Conservation (phyloP, 1,139 yeast genomes). For the Scheffersomyces parashehatae region DNA sequence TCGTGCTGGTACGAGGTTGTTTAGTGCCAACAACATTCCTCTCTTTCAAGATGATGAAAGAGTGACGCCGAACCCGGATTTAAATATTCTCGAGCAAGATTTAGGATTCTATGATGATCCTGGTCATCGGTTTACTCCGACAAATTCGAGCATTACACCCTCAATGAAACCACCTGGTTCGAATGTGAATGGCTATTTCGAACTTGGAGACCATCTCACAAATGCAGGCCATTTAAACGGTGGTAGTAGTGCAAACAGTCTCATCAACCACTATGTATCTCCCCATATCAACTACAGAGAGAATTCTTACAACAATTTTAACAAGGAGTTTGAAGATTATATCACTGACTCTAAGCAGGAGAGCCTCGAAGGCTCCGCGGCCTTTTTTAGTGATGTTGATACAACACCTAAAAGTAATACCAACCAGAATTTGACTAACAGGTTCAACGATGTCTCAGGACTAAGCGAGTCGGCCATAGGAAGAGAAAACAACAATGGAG, state of each 20-base stretch:
- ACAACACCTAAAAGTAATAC: neutral
- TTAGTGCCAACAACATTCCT: slow-evolving; percentile 1
- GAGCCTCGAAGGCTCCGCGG: neutral
- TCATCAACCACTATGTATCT: slow-evolving; percentile 6
- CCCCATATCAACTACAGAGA: slow-evolving; percentile 11
- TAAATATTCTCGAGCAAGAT: slow-evolving; percentile 22
- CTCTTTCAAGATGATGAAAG: slow-evolving; percentile 5
- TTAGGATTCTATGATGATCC: slow-evolving; percentile 13
- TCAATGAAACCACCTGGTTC: slow-evolving; percentile 44
- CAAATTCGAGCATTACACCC: slow-evolving; percentile 32
- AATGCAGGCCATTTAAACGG: slow-evolving; percentile 4
- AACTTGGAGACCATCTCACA: slow-evolving; percentile 8
- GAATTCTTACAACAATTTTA: slow-evolving; percentile 8
- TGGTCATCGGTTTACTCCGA: slow-evolving; percentile 11
- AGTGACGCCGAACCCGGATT: slow-evolving; percentile 5
- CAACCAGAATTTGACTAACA: neutral
- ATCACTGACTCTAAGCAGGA: slow-evolving; percentile 4
- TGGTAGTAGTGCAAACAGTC: slow-evolving; percentile 5
- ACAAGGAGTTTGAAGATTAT: slow-evolving; percentile 8
- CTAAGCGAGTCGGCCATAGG: too few relatives aligned
- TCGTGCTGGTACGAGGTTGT: neutral
- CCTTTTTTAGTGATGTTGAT: too few relatives aligned
- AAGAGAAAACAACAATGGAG: neutral
- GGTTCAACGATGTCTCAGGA: neutral
- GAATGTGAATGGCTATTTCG: slow-evolving; percentile 36